These are phyloP conservation scores for Phtheirospermum japonicum DNA, from an alignment of 257 asterid genomes.

Conservation along the genomic window DNA sequence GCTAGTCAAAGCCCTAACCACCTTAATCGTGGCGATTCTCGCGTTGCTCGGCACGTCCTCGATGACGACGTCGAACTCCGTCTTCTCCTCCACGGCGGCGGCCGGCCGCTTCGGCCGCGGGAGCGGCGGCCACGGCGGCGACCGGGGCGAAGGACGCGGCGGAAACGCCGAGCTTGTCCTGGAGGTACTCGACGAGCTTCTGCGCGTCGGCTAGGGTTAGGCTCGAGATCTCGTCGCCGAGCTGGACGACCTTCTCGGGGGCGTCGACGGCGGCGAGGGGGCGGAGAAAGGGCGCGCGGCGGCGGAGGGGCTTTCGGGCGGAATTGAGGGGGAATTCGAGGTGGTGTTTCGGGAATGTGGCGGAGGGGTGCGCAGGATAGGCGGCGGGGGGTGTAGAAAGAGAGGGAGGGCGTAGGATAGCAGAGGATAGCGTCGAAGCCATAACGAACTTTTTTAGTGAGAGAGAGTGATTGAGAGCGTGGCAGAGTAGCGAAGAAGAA, in stretches of 20 bases:
- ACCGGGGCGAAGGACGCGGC: slow-evolving; percentile 90
- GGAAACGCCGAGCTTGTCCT: slow-evolving; percentile 90
- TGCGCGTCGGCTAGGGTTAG: slow-evolving; percentile 88
- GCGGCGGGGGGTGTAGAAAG: neutral
- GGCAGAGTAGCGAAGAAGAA: slow-evolving; percentile 22
- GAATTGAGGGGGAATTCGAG: neutral
- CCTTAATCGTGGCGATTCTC: slow-evolving; percentile 76
- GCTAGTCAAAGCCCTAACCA: slow-evolving; percentile 76
- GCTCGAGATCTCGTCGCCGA: slow-evolving; percentile 81
- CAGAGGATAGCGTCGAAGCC: neutral
- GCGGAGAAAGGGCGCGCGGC: slow-evolving; percentile 50
- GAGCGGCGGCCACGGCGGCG: slow-evolving; percentile 53
- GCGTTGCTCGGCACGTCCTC: slow-evolving; percentile 80
- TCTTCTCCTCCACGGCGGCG: slow-evolving; percentile 82
- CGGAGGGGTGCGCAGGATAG: neutral
- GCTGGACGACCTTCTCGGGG: slow-evolving; percentile 77
- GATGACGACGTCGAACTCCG: slow-evolving; percentile 84
- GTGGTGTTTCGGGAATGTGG: neutral
- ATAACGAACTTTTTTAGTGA: neutral
- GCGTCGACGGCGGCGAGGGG: slow-evolving; percentile 76
- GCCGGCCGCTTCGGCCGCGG: slow-evolving; percentile 49
- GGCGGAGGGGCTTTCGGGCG: slow-evolving; percentile 20
- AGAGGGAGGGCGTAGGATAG: slow-evolving; percentile 18
- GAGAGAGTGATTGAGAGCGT: neutral
- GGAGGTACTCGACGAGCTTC: slow-evolving; percentile 96